phyloP scores from a whole-genome alignment of 1,284 basidiomycete genomes.

The Pascua sp. region DNA sequence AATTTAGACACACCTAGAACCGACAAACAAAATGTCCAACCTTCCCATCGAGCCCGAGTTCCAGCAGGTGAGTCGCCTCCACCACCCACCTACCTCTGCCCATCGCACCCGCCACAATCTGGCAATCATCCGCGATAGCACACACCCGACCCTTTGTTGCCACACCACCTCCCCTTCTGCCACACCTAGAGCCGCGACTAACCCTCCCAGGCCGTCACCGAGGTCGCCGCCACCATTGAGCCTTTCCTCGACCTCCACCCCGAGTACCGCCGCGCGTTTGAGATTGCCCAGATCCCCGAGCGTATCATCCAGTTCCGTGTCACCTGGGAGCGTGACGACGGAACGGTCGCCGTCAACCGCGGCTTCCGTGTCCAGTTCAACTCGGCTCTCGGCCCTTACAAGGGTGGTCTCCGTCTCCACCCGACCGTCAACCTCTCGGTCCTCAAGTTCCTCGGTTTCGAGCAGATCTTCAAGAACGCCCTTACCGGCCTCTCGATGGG shows the following conservation, averaged over 20 bases:
- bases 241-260: constrained; percentile 68
- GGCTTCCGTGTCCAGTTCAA: constrained; percentile 79
- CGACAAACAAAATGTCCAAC: constrained; percentile 41
- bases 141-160: neutral
- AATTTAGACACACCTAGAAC: no score
- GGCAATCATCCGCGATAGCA: neutral
- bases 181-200: neutral
- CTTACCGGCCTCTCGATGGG: constrained; percentile 74
- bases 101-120: no score
- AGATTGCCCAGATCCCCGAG: constrained; percentile 67
- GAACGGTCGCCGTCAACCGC: constrained; percentile 65
- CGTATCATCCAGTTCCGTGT: constrained; percentile 74
- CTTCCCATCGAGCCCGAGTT: constrained; percentile 57
- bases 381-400: constrained; percentile 77
- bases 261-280: constrained; percentile 67
- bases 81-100: neutral
- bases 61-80: constrained; percentile 52
- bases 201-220: constrained; percentile 55
- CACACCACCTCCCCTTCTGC: neutral
- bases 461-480: constrained; percentile 80
- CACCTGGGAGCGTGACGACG: constrained; percentile 73
- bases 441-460: constrained; percentile 80
- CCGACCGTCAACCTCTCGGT: constrained; percentile 78
- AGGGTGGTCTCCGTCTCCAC: constrained; percentile 76
- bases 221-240: constrained; percentile 63